A percentile compares a stretch with the other conserved stretches of the same genome.
Evolutionary conservation across 257 asterid species (phyloP).

Genomic region (Haberlea rhodopensis): DNA sequence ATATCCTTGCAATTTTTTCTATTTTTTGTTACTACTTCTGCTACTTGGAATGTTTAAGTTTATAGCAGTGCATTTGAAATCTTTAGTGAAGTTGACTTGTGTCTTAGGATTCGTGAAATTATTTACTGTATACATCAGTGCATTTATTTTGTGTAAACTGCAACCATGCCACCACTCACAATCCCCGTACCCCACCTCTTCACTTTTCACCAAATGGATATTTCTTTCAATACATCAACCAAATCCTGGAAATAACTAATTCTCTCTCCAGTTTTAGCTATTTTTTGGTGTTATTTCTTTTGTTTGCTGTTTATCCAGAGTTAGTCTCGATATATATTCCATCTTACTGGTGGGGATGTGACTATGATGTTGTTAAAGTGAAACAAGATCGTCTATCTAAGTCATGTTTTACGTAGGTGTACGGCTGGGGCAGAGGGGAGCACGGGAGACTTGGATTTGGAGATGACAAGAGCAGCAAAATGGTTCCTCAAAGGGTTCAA

Average conservation of each 20-base stretch:
- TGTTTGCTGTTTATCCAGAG: slow-evolving; percentile 4
- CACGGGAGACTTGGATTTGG: slow-evolving; percentile 99
- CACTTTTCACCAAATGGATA: slow-evolving; percentile 5
- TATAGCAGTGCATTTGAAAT: neutral
- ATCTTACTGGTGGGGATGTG: no score
- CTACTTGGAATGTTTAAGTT: neutral
- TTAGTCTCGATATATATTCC: no score
- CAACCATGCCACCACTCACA: neutral
- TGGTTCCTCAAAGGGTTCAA: slow-evolving; percentile 97
- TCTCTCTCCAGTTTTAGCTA: no score
- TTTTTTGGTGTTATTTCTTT: neutral
- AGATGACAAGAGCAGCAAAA: slow-evolving; percentile 98
- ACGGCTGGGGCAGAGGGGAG: slow-evolving; percentile 99
- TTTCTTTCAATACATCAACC: neutral
- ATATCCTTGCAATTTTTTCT: neutral
- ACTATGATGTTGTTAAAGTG: neutral
- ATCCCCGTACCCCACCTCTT: neutral
- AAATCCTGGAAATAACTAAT: neutral
- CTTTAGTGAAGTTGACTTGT: neutral
- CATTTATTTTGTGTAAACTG: neutral
- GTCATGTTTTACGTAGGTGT: slow-evolving; percentile 51
- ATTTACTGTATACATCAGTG: neutral
- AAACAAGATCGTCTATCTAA: neutral
- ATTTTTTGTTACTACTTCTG: neutral
- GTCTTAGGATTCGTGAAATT: neutral